Evolutionary conservation across 495 filamentous ascomycete genomes (phyloP), one percentile per base, ranked within the genome.

Genomic region (Podospora pseudocomata): DNA sequence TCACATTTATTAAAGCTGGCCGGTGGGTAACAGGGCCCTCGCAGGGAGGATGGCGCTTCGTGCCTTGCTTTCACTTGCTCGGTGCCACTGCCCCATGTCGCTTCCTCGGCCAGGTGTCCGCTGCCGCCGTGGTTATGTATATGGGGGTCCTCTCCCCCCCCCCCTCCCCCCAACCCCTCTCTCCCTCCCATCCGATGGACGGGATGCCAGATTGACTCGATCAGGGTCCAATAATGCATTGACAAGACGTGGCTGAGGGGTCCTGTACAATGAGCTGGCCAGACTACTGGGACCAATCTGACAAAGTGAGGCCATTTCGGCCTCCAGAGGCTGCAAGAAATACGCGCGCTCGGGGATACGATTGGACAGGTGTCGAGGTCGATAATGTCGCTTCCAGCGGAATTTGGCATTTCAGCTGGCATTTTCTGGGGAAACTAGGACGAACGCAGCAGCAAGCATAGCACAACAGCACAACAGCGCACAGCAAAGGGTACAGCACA

Each of bases 321-420:
- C 39, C 2, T 16, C 39, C 7, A 13, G 15, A 49, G 39, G 39
- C 9, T 16, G 15, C 9, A 49, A 49, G 13, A 49, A 49, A 49
- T 5, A 49, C 39, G 39, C 39, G 39, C 39, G 13, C 39, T 49
- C 2, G 39, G 13, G 39, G 19, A 26, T 58, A 19, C 55, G 55
- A 58, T 58, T 58, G 55, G 55, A 19, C 55, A 58, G 55, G 3
- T 20, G 55, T 58, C 55, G 55, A 58, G n/a, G 55, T 19, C 19
- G 55, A 58, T 58, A 19, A 58, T 58, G 55, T 58, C 55, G 55
- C 55, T 58, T 58, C 23, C 23, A 23, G 55, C 15, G 23, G 55
- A 58, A 58, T 58, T 58, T 23, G 39, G n/a, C 55, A 58, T 58
- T 26, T 58, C 55, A 58, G 55, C 55, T 58, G 55, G 55, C 55